Conservation (phyloP, 257 asterid species). For the Salvia miltiorrhiza region DNA sequence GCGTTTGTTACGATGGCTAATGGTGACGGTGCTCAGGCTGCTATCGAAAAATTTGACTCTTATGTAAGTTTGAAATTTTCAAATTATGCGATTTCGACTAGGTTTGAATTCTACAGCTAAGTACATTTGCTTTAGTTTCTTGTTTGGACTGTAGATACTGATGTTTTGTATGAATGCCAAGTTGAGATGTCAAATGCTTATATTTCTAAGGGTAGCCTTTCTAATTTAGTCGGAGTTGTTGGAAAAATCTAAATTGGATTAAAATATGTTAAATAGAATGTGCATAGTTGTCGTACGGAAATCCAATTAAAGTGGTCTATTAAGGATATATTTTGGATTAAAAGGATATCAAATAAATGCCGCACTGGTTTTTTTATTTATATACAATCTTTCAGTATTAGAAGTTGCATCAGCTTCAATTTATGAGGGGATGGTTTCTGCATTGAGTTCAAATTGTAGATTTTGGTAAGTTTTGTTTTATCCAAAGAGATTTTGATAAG, state of each 20-base stretch:
- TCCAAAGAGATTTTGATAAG: not conserved
- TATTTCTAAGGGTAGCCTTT: not conserved
- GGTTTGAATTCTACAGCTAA: not conserved
- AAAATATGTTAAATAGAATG: too few relatives aligned
- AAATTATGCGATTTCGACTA: not conserved
- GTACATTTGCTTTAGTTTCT: not conserved
- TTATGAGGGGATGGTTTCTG: not conserved
- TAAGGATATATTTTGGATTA: too few relatives aligned
- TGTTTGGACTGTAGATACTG: not conserved
- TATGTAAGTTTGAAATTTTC: slow-evolving; percentile 42
- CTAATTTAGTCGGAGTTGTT: not conserved
- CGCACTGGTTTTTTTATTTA: not conserved
- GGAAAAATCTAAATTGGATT: too few relatives aligned
- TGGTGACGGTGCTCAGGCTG: slow-evolving; percentile 80
- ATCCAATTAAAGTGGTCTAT: too few relatives aligned
- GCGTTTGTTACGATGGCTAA: slow-evolving; percentile 86
- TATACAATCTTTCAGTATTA: not conserved
- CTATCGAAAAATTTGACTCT: slow-evolving; percentile 60
- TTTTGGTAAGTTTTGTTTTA: not conserved
- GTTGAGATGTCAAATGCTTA: not conserved
- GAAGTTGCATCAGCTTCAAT: not conserved
- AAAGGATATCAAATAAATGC: too few relatives aligned
- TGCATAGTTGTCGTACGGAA: too few relatives aligned
- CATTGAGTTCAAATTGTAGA: not conserved
- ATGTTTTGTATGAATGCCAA: not conserved